A percentile compares a stretch with the other conserved stretches of the same genome.
Evolutionary conservation across 352 stramenopile genomes (phyloP).

Genomic region (Phytophthora hibernalis): DNA sequence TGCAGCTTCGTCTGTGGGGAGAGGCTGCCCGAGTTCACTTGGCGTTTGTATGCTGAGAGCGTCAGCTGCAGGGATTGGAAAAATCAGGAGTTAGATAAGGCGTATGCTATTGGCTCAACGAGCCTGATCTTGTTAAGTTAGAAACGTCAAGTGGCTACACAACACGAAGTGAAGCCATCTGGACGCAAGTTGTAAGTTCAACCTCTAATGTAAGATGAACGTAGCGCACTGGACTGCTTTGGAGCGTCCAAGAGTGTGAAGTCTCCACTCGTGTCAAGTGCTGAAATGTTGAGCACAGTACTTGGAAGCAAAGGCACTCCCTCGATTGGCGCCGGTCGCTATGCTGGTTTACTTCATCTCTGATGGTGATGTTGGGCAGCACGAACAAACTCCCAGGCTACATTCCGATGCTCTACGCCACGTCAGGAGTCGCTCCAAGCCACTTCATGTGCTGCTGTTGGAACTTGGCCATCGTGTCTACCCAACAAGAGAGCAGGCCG

Average conservation of each 20-base stretch:
- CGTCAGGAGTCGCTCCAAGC: slow-evolving; percentile 22
- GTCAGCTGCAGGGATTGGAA: slow-evolving; percentile 21
- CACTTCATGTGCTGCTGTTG: slow-evolving; percentile 32
- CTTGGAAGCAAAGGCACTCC: background rate
- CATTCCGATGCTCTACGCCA: slow-evolving; percentile 28
- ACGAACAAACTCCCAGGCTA: background rate
- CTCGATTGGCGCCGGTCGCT: background rate
- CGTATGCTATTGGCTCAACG: slow-evolving; percentile 25
- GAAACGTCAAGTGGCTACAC: slow-evolving; percentile 4
- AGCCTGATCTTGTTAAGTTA: slow-evolving; percentile 10
- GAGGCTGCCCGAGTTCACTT: slow-evolving; percentile 20
- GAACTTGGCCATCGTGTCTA: slow-evolving; percentile 54
- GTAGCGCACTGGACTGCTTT: background rate
- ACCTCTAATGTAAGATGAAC: background rate
- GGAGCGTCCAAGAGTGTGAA: too few species aligned
- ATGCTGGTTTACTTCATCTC: background rate
- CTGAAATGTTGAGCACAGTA: background rate
- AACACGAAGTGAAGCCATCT: background rate
- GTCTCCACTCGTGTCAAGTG: too few species aligned
- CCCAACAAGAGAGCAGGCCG: slow-evolving; percentile 50
- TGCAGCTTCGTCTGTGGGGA: slow-evolving; percentile 46
- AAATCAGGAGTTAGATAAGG: slow-evolving; percentile 47
- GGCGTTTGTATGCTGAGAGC: slow-evolving; percentile 15
- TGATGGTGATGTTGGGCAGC: background rate
- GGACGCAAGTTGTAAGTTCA: too few species aligned